phyloP scores from a whole-genome alignment of 805 yeast species.

The Pichia scutulata region DNA sequence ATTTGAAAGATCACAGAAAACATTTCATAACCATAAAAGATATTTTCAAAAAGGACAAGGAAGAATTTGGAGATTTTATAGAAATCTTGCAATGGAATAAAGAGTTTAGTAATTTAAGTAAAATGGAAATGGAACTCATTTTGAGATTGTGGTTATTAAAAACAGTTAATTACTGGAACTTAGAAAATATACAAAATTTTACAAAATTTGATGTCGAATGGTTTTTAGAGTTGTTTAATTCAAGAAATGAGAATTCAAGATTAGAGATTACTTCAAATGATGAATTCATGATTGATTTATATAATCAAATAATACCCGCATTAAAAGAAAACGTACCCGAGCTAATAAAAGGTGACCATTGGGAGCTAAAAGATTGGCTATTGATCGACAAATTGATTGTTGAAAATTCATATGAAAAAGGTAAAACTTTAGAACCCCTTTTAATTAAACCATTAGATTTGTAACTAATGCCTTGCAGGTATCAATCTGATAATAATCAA shows the following conservation, averaged over 20 bases:
- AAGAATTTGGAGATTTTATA: conserved; percentile 9
- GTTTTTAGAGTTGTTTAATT: conserved; percentile 13
- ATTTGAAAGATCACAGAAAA: conserved; percentile 28
- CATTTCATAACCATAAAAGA: conserved; percentile 21
- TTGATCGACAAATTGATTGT: conserved; percentile 10
- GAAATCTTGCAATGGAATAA: conserved; percentile 6
- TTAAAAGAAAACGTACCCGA: conserved; percentile 1
- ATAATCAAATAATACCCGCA: conserved; percentile 2
- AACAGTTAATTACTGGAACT: conserved; percentile 6
- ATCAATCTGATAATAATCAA: conserved; percentile 24
- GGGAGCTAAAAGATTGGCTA: conserved; percentile 16
- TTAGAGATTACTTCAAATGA: neutral
- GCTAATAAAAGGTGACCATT: conserved; percentile 8
- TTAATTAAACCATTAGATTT: conserved; percentile 16
- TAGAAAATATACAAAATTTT: neutral
- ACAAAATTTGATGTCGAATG: conserved; percentile 6
- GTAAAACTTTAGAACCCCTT: conserved; percentile 19
- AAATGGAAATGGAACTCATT: conserved; percentile 16
- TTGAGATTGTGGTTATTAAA: conserved; percentile 20
- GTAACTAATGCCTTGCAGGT: conserved; percentile 30
- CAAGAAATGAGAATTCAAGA: neutral
- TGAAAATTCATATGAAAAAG: conserved; percentile 22
- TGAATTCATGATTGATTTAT: conserved; percentile 8
- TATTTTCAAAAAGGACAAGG: conserved; percentile 17
- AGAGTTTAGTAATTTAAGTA: conserved; percentile 6